Base-by-base conservation (phyloP, 108 stramenopile genomes). In the Cylindrotheca fusiformis region DNA sequence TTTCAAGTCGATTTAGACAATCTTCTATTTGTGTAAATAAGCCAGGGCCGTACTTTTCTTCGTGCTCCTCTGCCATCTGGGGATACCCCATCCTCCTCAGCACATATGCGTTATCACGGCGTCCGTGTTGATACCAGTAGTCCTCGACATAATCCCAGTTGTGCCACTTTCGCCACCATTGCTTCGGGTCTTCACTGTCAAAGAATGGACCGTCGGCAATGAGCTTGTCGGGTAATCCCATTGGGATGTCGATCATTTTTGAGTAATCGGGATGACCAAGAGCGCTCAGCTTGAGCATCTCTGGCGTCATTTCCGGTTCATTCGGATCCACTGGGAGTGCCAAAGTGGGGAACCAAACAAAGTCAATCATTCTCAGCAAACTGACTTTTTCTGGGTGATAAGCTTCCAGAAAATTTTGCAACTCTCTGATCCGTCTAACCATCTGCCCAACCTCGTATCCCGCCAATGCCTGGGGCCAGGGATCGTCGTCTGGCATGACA, bases 401-500 rank as follows among this genome's bases (percentile, higher is more conserved):
- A 48, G 88, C 81, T 52, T 90, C 82, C 21, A 97, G 74, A 48
- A 94, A 80, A 50, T 90, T 86, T 59, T 93, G 84, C 29, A 93
- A 77, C 33, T 87, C 82, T 18, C 93, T 75, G 33, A 95, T 45
- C 45, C 90, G 77, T 50, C 76, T 68, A 14, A 95, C 91, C 25
- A 81, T 84, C 46, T 76, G 60, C 12, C 96, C 96, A 52, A 95
- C 71, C 58, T 94, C 89, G 60, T 77, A 89, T 17, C 91, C 94
- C 44, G 85, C 86, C 46, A 95, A 64, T 19, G 80, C 79, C 45
- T 71, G 55, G 17, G 96, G 96, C 96, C 96, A 97, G 3, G 96
- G 96, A 60, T 93, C 82, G 63, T 91, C 94, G 32, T 83, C 83
- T 20, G 94, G 96, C 77, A 97, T 94, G 17, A 85, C 80, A 65